A percentile compares a stretch with the other conserved stretches of the same genome.
Conservation (phyloP, 169 alveolate species). For the Plasmodium fragile region DNA sequence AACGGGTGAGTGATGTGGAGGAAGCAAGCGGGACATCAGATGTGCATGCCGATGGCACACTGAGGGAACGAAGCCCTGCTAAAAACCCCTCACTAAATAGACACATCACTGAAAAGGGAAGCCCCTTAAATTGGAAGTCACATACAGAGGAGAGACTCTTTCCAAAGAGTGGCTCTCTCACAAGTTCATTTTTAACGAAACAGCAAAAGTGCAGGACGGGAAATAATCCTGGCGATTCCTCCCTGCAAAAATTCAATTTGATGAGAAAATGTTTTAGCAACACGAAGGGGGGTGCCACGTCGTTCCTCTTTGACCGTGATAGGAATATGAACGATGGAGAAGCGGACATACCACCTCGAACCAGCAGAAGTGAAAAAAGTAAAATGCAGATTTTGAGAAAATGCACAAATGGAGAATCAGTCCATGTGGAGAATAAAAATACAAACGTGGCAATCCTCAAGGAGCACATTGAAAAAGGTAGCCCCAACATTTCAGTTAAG, state of each 20-base stretch:
- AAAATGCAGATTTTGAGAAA: background rate
- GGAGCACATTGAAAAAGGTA: background rate
- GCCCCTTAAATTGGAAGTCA: background rate
- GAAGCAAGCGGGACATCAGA: background rate
- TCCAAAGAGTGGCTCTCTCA: constrained; percentile 7
- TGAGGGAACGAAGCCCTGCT: background rate
- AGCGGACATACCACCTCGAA: background rate
- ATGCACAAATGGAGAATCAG: background rate
- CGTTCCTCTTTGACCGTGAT: background rate
- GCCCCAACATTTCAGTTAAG: background rate
- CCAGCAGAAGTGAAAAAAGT: background rate
- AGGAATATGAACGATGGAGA: background rate
- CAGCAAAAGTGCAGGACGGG: background rate
- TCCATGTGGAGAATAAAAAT: background rate
- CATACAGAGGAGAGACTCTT: background rate
- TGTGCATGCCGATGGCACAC: background rate
- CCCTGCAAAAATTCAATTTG: background rate
- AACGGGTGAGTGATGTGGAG: constrained; percentile 8
- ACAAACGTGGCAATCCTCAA: background rate
- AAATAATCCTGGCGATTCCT: background rate
- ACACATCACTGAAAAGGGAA: constrained; percentile 1
- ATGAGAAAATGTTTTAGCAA: constrained; percentile 41
- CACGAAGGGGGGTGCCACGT: background rate
- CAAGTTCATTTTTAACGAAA: constrained; percentile 19
- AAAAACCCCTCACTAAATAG: background rate